Evolutionary conservation across 495 filamentous ascomycete genomes (phyloP), one percentile per base, ranked within the genome.

Genomic region (Aspergillus bertholletiae): DNA sequence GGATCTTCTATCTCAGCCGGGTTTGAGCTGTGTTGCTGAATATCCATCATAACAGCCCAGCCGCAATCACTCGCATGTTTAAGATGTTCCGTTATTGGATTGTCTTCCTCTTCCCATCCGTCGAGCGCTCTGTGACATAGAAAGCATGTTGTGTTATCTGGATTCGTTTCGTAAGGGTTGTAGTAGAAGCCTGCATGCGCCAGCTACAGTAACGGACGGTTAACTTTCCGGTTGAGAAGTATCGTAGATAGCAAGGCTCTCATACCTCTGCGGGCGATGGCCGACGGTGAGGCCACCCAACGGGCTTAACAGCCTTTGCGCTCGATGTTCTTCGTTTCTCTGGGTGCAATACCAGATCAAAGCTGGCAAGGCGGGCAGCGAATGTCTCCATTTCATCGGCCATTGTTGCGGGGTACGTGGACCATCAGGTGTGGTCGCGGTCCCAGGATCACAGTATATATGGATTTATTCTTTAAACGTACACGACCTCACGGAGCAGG

Each of bases 121-220:
- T 90, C 89, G 20, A 97, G 75, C 48, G 83, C 78, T 66, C 86
- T 84, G 23, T 82, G 64, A 74, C 94, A 98, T 17, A 89, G 74
- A 72, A 94, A 96, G 65, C 94, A 98, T 56, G 80, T 83, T 45
- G 89, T 90, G 73, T 96, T 98, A 67, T 98, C 94, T 8, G 86
- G 86, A 57, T 80, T 87, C 15, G 78, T 76, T 23, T 82, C 76
- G 26, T 81, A 80, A 6, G 93, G 94, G 46, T 87, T 81, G 71
- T 88, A 98, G 75, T 83, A 91, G 71, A 98, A 95, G 8, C 94
- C 94, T 54, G 93, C 94, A 60, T 82, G 80, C 7, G 93, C 94
- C 62, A 97, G 84, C 88, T 95, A 61, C 12, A 57, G 28, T 45
- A 13, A n/a, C 46, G n/a, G 39, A 60, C 18, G 27, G 41, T 62